These are phyloP conservation scores for Russula griseocarnosa DNA, from an alignment of 768 basidiomycete species.

Conservation along the genomic window DNA sequence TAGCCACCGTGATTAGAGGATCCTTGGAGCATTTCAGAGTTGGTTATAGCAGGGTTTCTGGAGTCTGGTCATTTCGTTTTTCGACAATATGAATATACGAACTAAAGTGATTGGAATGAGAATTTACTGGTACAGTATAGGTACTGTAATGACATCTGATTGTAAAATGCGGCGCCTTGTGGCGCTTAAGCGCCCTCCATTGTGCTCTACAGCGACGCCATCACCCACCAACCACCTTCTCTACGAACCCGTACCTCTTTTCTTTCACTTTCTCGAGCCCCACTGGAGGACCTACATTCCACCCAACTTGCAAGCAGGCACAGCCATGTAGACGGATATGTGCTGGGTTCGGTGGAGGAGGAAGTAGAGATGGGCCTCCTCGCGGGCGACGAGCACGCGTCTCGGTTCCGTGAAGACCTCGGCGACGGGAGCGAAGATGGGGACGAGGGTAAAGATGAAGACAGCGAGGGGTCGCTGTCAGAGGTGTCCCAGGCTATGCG, in stretches of 20 bases:
- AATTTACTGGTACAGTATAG: no score
- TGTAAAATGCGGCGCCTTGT: no score
- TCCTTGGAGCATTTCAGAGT: no score
- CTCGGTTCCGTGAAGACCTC: constrained; percentile 8
- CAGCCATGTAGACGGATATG: background rate
- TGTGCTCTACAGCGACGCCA: no score
- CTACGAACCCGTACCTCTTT: background rate
- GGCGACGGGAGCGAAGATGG: constrained; percentile 21
- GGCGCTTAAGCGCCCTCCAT: no score
- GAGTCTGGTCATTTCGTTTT: no score
- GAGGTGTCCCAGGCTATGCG: background rate
- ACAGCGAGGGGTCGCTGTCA: background rate
- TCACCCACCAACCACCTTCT: background rate
- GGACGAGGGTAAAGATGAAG: background rate
- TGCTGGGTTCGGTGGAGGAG: constrained; percentile 23
- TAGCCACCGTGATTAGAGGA: no score
- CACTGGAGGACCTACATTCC: constrained; percentile 22
- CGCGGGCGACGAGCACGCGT: constrained; percentile 22
- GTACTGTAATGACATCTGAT: no score
- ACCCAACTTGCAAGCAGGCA: constrained; percentile 6
- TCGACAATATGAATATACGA: no score
- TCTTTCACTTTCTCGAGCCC: background rate
- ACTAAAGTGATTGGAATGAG: background rate
- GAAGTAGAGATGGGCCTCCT: constrained; percentile 31
- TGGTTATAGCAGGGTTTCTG: no score